Percentiles rank a stretch among this genome's conserved stretches.
Conservation (phyloP, 257 asterid species). For the Anisodus acutangulus region DNA sequence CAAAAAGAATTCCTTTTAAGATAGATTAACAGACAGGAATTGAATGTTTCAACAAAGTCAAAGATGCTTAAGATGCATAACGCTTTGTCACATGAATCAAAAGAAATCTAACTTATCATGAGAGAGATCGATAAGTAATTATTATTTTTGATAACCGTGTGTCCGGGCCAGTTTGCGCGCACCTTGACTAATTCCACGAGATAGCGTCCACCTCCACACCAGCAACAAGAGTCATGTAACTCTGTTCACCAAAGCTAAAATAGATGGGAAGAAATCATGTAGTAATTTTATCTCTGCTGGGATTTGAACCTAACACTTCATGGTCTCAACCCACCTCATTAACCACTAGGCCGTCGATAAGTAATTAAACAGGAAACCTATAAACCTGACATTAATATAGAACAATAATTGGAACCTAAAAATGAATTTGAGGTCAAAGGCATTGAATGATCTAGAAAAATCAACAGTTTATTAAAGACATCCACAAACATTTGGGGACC, state of each 20-base stretch:
- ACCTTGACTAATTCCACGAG: no score
- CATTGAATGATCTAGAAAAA: not conserved
- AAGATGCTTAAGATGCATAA: not conserved
- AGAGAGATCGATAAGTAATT: not conserved
- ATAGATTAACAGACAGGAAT: conserved; percentile 27
- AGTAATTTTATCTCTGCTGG: no score
- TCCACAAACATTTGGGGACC: not conserved
- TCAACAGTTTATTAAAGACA: not conserved
- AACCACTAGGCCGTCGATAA: not conserved
- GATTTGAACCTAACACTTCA: no score
- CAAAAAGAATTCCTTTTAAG: not conserved
- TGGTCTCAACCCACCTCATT: no score
- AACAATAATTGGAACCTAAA: not conserved
- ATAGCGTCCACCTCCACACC: no score
- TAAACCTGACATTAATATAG: not conserved
- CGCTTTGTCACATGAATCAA: not conserved
- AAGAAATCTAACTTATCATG: not conserved
- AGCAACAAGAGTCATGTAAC: no score
- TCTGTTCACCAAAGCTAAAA: no score
- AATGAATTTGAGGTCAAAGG: not conserved
- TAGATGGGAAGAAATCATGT: no score
- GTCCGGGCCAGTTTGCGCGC: no score
- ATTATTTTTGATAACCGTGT: no score
- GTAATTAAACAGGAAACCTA: not conserved
- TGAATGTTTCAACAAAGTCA: not conserved